Conservation (phyloP, 2,329 filamentous ascomycete species). For the Phyllosticta ampelicida region DNA sequence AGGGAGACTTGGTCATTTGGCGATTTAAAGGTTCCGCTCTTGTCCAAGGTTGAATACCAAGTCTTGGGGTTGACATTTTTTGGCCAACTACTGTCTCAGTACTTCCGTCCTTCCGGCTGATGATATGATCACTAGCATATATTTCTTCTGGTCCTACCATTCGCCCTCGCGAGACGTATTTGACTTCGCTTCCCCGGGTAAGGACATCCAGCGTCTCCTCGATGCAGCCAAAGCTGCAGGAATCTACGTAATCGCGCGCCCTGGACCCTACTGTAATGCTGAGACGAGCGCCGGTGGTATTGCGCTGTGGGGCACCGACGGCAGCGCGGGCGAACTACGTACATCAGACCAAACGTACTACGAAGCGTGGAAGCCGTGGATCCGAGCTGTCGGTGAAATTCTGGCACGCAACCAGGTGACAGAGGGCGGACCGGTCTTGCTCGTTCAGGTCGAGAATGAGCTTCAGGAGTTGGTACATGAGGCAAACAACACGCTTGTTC, state of each 20-base stretch:
- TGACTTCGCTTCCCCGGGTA: conserved; percentile 44
- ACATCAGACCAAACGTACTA: conserved; percentile 44
- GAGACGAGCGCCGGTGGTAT: conserved; percentile 53
- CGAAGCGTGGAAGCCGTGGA: conserved; percentile 45
- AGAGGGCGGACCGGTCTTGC: conserved; percentile 42
- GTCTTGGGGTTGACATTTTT: too few relatives aligned
- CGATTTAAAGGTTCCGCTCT: too few relatives aligned
- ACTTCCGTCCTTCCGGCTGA: not conserved
- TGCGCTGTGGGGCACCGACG: conserved; percentile 52
- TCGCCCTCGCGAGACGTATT: conserved; percentile 33
- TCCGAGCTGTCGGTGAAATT: conserved; percentile 39
- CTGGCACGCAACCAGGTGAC: conserved; percentile 45
- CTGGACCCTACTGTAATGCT: conserved; percentile 54
- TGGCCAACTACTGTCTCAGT: too few relatives aligned
- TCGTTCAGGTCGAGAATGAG: conserved; percentile 51
- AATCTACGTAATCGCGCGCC: conserved; percentile 45
- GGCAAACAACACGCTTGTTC: conserved; percentile 39
- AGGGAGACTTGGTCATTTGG: too few relatives aligned
- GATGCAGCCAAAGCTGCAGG: conserved; percentile 44
- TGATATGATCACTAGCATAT: conserved; percentile 19
- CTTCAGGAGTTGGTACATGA: conserved; percentile 23
- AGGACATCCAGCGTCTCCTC: conserved; percentile 43
- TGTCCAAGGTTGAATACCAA: too few relatives aligned
- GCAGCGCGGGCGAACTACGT: conserved; percentile 44
- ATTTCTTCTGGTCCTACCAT: conserved; percentile 41